Base-by-base conservation (phyloP, 176 grass and related monocot species). In the Oryza nivara region DNA sequence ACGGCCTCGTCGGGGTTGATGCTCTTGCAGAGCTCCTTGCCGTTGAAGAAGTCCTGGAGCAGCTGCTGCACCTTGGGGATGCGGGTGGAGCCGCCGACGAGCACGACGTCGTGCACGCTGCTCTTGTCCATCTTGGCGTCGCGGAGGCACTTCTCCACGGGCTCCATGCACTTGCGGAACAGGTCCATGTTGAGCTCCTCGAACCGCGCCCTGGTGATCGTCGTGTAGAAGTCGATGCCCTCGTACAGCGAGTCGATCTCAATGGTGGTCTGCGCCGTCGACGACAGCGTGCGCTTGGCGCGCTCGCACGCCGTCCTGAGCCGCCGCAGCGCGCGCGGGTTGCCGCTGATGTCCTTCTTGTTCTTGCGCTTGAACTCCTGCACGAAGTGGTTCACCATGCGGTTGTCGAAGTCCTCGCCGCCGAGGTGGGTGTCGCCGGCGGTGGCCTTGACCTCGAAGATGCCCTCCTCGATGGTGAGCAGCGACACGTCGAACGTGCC, bases 101-200 rank as follows among this genome's bases (percentile, higher is more conserved):
- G 89, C n/a, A 97, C 95, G 1, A 97, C 95, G 76, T 97, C 95
- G 81, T 97, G 76, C 75, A 97, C 70, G 3, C 14, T 86, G 85
- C 92, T 91, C 88, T 97, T 97, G 89, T 97, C 95, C 95, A 97
- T 97, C 89, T 97, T 97, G 63, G 95, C 95, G 82, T 97, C 95
- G 6, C 95, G 90, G 64, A 95, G 86, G 68, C 95, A 97, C 91
- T 97, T 97, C 89, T 97, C 95, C 69, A 97, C 92, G 3, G 91
- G 91, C 79, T 97, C 92, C 91, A 93, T 97, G 84, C 95, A 97
- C 79, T 95, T 97, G 72, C 92, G 91, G 88, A 95, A 97, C 1
- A 97, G 87, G 66, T 97, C 95, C 95, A 97, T 97, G 92, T 95
- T 97, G 8, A 97, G 72, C 91, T 97, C 95, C 89, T 97, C 92